Evolutionary conservation across 306 rosid genomes (phyloP).

Genomic region (Ziziphus jujuba): DNA sequence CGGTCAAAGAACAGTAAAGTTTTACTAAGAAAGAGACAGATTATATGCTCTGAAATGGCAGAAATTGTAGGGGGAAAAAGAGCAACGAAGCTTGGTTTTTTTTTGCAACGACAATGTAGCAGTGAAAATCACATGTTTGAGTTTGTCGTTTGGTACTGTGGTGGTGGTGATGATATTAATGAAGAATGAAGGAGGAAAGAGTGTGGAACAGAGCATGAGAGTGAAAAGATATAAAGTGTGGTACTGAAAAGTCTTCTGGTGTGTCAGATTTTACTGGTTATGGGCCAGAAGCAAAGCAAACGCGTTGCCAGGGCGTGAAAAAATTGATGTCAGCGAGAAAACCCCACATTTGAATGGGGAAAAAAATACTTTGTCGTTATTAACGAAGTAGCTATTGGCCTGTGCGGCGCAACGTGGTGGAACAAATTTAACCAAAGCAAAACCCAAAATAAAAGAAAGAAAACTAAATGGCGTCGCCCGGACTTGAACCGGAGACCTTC

Average conservation of each 20-base stretch:
- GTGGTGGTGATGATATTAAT: too few species aligned
- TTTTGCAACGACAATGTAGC: too few species aligned
- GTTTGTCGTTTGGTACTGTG: background rate
- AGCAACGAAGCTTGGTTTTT: too few species aligned
- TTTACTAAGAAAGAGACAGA: background rate
- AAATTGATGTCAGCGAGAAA: too few species aligned
- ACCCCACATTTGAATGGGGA: too few species aligned
- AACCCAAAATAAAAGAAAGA: too few species aligned
- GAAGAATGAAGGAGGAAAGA: too few species aligned
- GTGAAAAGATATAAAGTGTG: background rate
- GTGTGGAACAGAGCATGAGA: background rate
- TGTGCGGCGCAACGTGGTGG: too few species aligned
- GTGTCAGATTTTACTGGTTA: conserved; percentile 3
- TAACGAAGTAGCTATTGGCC: too few species aligned
- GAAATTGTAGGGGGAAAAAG: background rate
- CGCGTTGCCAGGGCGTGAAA: conserved; percentile 4
- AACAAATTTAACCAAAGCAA: too few species aligned
- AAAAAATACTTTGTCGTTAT: too few species aligned
- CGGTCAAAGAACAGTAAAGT: background rate
- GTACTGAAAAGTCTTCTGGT: background rate
- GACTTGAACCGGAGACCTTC: conserved; percentile 35
- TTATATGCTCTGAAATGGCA: conserved; percentile 7
- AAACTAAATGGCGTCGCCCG: conserved; percentile 1
- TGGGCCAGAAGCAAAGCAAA: background rate
- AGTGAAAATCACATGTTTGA: background rate